phyloP scores from a whole-genome alignment of 805 yeast species.

The Starmerella ratchasimensis region DNA sequence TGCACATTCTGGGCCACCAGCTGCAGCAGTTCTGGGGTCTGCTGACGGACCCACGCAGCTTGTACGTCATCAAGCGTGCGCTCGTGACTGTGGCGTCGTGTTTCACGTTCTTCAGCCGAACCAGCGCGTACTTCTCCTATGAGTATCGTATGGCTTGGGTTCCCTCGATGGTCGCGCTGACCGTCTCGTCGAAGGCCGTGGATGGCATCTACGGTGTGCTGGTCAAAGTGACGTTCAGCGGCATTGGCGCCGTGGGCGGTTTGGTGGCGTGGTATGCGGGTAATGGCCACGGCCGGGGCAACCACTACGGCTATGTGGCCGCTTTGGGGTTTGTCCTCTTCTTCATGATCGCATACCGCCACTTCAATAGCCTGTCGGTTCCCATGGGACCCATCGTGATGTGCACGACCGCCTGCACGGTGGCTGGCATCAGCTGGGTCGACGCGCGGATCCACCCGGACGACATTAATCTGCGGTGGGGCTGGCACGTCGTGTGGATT shows the following conservation, averaged over 20 bases:
- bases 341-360: constrained; percentile 21
- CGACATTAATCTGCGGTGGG: constrained; percentile 15
- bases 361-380: constrained; percentile 18
- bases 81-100: constrained; percentile 12
- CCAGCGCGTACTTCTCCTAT: constrained; percentile 21
- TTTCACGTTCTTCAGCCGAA: constrained; percentile 17
- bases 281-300: constrained; percentile 24
- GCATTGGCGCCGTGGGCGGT: constrained; percentile 22
- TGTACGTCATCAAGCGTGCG: constrained; percentile 19
- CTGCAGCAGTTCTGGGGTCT: constrained; percentile 1
- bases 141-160: constrained; percentile 23
- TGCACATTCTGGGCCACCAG: constrained; percentile 17
- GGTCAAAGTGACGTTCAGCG: constrained; percentile 15
- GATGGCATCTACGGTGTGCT: constrained; percentile 23
- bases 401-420: constrained; percentile 20
- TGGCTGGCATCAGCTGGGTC: constrained; percentile 23
- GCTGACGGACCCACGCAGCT: constrained; percentile 5
- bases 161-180: constrained; percentile 22
- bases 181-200: constrained; percentile 21
- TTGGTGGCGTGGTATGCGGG: constrained; percentile 26
- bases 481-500: constrained; percentile 25
- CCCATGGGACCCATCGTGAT: constrained; percentile 24
- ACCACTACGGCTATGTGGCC: constrained; percentile 24
- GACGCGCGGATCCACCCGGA: constrained; percentile 11
- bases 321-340: constrained; percentile 17